Conservation (phyloP, 495 filamentous ascomycete genomes). For the Chaetomium tenue region DNA sequence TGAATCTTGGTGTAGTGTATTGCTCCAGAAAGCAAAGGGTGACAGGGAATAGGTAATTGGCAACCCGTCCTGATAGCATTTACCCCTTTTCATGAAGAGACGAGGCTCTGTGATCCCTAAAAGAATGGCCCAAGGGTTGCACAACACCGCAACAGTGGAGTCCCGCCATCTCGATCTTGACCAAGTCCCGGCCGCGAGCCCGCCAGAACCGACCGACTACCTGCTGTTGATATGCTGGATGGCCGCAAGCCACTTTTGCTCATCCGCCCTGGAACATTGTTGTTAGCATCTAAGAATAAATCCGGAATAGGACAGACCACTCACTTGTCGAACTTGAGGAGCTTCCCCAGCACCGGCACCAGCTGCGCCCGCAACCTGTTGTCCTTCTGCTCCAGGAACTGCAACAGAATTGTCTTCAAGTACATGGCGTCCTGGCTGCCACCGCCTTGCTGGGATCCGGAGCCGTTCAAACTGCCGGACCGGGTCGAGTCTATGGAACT, state of each 20-base stretch:
- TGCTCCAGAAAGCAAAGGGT: background rate
- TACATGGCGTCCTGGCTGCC: conserved; percentile 72
- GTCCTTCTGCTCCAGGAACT: conserved; percentile 93
- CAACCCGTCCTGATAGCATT: too few species aligned
- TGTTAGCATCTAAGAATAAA: conserved; percentile 16
- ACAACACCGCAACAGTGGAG: too few species aligned
- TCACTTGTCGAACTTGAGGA: conserved; percentile 88
- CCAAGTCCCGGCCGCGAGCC: background rate
- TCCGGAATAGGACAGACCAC: conserved; percentile 30
- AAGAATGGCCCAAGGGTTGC: too few species aligned
- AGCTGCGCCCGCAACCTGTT: conserved; percentile 87
- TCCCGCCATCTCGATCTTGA: background rate
- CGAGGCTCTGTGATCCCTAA: too few species aligned
- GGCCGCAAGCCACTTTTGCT: conserved; percentile 87
- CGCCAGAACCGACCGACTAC: conserved; percentile 17
- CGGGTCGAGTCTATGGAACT: conserved; percentile 62
- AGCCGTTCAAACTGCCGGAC: conserved; percentile 44
- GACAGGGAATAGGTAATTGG: background rate
- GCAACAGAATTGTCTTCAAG: conserved; percentile 89
- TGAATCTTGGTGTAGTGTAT: background rate
- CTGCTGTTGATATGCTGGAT: conserved; percentile 47
- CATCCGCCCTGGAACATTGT: conserved; percentile 61
- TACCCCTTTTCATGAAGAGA: too few species aligned
- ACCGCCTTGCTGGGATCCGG: conserved; percentile 23
- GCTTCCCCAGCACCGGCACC: conserved; percentile 84